Base-by-base conservation (phyloP, 169 alveolate species). In the Babesia bovis region DNA sequence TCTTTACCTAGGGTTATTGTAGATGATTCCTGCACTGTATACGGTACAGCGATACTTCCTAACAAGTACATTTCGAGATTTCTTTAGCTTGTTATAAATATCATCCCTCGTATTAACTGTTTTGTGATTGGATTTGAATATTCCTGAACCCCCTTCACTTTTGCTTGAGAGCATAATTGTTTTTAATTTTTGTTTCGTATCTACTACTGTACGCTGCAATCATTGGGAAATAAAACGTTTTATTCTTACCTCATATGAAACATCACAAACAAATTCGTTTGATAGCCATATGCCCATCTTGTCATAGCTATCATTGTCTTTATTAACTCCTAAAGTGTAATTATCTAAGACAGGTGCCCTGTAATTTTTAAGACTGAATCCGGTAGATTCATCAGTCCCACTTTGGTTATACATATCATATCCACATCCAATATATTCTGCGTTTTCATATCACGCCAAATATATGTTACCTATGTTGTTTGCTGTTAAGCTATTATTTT, bases 391-490 rank as follows among this genome's bases (percentile, higher is more conserved):
- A 28, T 73, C 84, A 4, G 51, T 53, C 41, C 51, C 44, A 28
- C 41, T 44, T 13, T 56, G 66, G 45, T 36, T 38, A 68, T 53
- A 53, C 59, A 79, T 56, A 33, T 69, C 81, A 59, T 79, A 79
- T 38, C 87, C 87, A 49, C 67, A 69, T 0, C 87, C 87, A 7
- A 79, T 21, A 47, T 67, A 79, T 45, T 79, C 87, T 79, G 53
- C n/a, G 57, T 17, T 26, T 26, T 21, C 5, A 28, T 36, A n/a
- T 28, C 30, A 0, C 0, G 3, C 4, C 1, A 5, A 9, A 13
- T 4, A 4, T 4, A 38, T 13, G 35, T 45, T 41, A 57, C 82
- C 82, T 5, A 69, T 69, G 52, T 69, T 69, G 23, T 66, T 66
- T 4, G 66, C 53, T 3, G 70, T 57, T 12, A 30, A 35, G 45